These are phyloP conservation scores for Clathrospora elynae DNA, from an alignment of 2,329 filamentous ascomycete genomes.

Conservation along the genomic window DNA sequence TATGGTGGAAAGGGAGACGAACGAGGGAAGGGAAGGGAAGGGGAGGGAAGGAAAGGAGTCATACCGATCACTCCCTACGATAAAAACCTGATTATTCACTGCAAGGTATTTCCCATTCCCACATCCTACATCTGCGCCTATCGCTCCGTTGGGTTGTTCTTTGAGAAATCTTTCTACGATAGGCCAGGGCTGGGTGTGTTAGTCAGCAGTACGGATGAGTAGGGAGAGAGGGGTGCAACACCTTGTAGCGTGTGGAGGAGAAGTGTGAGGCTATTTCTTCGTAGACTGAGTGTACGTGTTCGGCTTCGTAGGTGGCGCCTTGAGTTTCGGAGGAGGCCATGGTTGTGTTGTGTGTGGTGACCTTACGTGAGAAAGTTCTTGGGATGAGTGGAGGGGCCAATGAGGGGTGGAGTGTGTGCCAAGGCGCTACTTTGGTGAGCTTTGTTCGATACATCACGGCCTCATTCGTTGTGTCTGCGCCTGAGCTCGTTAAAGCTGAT, in stretches of 20 bases:
- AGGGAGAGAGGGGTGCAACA: slow-evolving; percentile 40
- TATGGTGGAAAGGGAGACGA: too few species aligned
- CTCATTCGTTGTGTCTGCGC: too few species aligned
- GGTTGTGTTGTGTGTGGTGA: background rate
- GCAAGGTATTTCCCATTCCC: slow-evolving; percentile 95
- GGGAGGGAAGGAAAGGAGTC: slow-evolving; percentile 34
- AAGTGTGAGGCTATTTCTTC: slow-evolving; percentile 85
- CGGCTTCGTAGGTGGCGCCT: slow-evolving; percentile 72
- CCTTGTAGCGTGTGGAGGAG: slow-evolving; percentile 76
- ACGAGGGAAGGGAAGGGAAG: background rate
- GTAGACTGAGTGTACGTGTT: slow-evolving; percentile 91
- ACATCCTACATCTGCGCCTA: slow-evolving; percentile 91
- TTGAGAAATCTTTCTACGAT: slow-evolving; percentile 80
- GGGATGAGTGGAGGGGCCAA: slow-evolving; percentile 10
- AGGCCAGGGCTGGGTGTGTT: slow-evolving; percentile 75
- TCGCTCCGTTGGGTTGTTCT: slow-evolving; percentile 67
- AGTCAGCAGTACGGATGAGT: slow-evolving; percentile 11
- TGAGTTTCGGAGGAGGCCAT: slow-evolving; percentile 30
- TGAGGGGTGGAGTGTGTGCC: slow-evolving; percentile 11
- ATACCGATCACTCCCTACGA: slow-evolving; percentile 84
- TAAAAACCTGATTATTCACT: slow-evolving; percentile 77
- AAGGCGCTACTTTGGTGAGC: slow-evolving; percentile 9
- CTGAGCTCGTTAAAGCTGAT: too few species aligned
- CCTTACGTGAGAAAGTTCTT: background rate
- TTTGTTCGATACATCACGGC: too few species aligned